Conservation (phyloP, 2,329 filamentous ascomycete species). For the Arthroderma sp. region DNA sequence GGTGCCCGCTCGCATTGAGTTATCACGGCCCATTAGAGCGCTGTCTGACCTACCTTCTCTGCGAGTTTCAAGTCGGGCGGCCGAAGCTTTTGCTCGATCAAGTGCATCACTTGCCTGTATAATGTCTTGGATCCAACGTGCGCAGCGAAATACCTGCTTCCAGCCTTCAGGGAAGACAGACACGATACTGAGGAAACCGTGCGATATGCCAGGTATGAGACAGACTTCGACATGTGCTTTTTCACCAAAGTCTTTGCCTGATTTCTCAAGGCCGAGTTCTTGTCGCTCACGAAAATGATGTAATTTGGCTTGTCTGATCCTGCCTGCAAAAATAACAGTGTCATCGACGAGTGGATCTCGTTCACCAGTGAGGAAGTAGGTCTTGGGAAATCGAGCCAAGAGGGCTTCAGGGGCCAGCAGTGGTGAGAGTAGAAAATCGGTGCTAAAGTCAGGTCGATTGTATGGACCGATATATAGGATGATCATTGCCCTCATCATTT, state of each 20-base stretch:
- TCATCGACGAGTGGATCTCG: slow-evolving; percentile 92
- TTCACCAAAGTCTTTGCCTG: slow-evolving; percentile 50
- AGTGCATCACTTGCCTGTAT: slow-evolving; percentile 45
- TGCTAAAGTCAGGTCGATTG: slow-evolving; percentile 80
- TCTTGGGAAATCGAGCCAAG: slow-evolving; percentile 79
- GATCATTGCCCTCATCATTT: slow-evolving; percentile 99
- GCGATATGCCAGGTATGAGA: slow-evolving; percentile 76
- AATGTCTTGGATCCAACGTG: slow-evolving; percentile 67
- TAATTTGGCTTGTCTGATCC: slow-evolving; percentile 65
- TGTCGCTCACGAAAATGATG: slow-evolving; percentile 43
- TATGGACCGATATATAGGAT: slow-evolving; percentile 93
- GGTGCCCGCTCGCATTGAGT: neutral
- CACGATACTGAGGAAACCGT: slow-evolving; percentile 90
- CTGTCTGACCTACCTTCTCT: too few relatives aligned
- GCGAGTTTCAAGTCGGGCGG: slow-evolving; percentile 7
- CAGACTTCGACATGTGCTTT: slow-evolving; percentile 68
- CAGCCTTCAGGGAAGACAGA: slow-evolving; percentile 78
- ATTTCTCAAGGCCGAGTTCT: slow-evolving; percentile 42
- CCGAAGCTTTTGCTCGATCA: slow-evolving; percentile 20
- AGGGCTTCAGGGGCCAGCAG: slow-evolving; percentile 77
- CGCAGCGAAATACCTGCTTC: slow-evolving; percentile 70
- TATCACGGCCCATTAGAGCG: too few relatives aligned
- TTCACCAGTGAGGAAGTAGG: slow-evolving; percentile 87
- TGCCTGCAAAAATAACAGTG: slow-evolving; percentile 87
- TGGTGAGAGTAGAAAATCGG: slow-evolving; percentile 81